These are phyloP conservation scores for Ceratocystis variospora DNA, from an alignment of 2,329 filamentous ascomycete species.

Conservation along the genomic window DNA sequence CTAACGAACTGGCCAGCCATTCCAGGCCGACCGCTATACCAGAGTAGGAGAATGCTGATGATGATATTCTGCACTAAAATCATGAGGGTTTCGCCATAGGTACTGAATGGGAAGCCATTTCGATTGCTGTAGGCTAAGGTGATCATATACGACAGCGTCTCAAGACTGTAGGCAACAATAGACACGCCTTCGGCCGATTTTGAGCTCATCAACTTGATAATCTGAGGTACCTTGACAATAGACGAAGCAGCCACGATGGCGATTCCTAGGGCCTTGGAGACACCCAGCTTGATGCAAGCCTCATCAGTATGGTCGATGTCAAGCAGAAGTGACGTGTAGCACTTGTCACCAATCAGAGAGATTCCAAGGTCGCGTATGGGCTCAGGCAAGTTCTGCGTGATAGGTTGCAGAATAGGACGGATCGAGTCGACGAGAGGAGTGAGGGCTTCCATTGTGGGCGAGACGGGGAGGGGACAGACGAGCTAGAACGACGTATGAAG, in stretches of 20 bases:
- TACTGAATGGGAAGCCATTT: slow-evolving; percentile 87
- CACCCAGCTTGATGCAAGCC: slow-evolving; percentile 72
- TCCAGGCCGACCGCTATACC: slow-evolving; percentile 56
- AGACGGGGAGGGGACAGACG: not conserved
- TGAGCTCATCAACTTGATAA: slow-evolving; percentile 75
- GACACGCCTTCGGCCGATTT: slow-evolving; percentile 71
- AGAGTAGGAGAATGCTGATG: slow-evolving; percentile 74
- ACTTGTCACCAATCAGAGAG: slow-evolving; percentile 66
- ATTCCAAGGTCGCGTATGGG: slow-evolving; percentile 62
- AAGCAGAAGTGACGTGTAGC: slow-evolving; percentile 76
- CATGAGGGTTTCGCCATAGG: slow-evolving; percentile 85
- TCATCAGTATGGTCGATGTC: slow-evolving; percentile 66
- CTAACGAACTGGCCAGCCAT: slow-evolving; percentile 67
- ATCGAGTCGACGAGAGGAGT: slow-evolving; percentile 43
- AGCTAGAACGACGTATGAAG: not conserved
- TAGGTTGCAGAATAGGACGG: slow-evolving; percentile 48
- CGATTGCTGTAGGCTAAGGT: slow-evolving; percentile 84
- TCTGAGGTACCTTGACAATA: slow-evolving; percentile 93
- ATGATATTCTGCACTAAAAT: slow-evolving; percentile 87
- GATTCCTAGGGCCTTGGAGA: slow-evolving; percentile 85
- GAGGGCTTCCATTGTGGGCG: slow-evolving; percentile 16
- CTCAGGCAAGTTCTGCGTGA: slow-evolving; percentile 58
- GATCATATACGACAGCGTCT: slow-evolving; percentile 78
- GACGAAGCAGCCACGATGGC: slow-evolving; percentile 83
- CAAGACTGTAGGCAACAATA: slow-evolving; percentile 83